phyloP scores from a whole-genome alignment of 495 filamentous ascomycete species.

The Podospora pseudocomata region DNA sequence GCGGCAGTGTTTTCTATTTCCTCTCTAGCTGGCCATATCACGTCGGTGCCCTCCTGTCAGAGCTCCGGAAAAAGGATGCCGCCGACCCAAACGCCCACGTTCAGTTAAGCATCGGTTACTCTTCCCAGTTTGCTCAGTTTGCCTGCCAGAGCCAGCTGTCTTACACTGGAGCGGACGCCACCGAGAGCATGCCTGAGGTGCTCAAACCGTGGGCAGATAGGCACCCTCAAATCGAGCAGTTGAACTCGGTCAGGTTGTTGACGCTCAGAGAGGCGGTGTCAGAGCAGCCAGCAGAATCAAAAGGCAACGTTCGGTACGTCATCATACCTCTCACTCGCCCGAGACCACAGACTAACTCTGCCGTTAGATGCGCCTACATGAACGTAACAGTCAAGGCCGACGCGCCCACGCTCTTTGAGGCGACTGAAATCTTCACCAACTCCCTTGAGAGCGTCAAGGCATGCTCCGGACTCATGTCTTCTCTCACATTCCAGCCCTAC shows the following conservation, averaged over 20 bases:
- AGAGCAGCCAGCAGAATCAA: neutral
- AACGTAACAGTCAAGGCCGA: conserved; percentile 24
- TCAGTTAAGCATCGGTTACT: neutral
- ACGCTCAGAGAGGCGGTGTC: conserved; percentile 6
- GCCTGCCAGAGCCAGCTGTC: conserved; percentile 20
- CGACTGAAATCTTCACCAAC: conserved; percentile 12
- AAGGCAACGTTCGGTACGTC: neutral
- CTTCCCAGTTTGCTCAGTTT: neutral
- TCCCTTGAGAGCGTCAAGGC: conserved; percentile 16
- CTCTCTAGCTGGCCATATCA: neutral
- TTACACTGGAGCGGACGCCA: conserved; percentile 10
- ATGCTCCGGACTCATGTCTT: conserved; percentile 7
- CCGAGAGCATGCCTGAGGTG: conserved; percentile 15
- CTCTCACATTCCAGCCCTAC: conserved; percentile 30
- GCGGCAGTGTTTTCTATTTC: conserved; percentile 9
- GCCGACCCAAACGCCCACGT: neutral
- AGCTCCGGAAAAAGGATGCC: neutral
- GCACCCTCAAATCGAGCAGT: conserved; percentile 15
- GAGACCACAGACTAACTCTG: neutral
- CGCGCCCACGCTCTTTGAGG: conserved; percentile 17
- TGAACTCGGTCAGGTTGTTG: conserved; percentile 7
- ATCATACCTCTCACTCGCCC: neutral
- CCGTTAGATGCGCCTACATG: conserved; percentile 19
- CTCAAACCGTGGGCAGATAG: conserved; percentile 17
- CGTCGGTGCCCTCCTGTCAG: neutral